These are phyloP conservation scores for Diaporthe ampelina DNA, from an alignment of 2,329 filamentous ascomycete genomes.

Conservation along the genomic window DNA sequence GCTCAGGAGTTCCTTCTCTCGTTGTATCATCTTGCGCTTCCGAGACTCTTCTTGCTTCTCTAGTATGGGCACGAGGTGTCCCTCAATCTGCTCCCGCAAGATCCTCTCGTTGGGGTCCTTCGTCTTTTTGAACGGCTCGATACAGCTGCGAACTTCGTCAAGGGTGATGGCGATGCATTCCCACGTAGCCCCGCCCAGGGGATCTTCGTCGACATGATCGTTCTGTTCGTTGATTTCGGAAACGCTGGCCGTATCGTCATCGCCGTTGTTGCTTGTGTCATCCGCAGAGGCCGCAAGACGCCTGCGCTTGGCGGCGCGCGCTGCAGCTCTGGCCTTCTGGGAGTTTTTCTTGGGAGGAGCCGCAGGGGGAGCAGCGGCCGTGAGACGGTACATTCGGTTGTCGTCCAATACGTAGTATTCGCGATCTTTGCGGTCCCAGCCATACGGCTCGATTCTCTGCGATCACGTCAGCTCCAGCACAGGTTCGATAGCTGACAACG, in stretches of 20 bases:
- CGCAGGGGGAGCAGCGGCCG: conserved; percentile 77
- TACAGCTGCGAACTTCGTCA: conserved; percentile 79
- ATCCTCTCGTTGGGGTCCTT: conserved; percentile 89
- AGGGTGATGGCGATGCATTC: conserved; percentile 90
- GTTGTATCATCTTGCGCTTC: conserved; percentile 76
- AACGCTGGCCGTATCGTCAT: conserved; percentile 54
- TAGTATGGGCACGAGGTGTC: conserved; percentile 86
- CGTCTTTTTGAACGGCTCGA: conserved; percentile 79
- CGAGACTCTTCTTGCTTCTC: conserved; percentile 82
- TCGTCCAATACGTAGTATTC: conserved; percentile 94
- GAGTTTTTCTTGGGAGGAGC: conserved; percentile 72
- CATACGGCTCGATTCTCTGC: conserved; percentile 83
- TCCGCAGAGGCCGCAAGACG: conserved; percentile 64
- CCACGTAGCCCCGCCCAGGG: conserved; percentile 85
- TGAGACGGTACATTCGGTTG: conserved; percentile 89
- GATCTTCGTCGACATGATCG: conserved; percentile 57
- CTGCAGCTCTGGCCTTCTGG: conserved; percentile 73
- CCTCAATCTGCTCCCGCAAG: conserved; percentile 77
- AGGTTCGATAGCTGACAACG: conserved; percentile 22
- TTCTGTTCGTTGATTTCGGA: conserved; percentile 47
- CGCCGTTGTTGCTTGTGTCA: conserved; percentile 46
- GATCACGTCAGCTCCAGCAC: conserved; percentile 45
- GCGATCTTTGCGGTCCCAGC: conserved; percentile 90
- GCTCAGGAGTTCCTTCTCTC: conserved; percentile 84
- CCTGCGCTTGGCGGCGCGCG: conserved; percentile 80